phyloP scores from a whole-genome alignment of 768 basidiomycete species.

The Suillus bovinus region DNA sequence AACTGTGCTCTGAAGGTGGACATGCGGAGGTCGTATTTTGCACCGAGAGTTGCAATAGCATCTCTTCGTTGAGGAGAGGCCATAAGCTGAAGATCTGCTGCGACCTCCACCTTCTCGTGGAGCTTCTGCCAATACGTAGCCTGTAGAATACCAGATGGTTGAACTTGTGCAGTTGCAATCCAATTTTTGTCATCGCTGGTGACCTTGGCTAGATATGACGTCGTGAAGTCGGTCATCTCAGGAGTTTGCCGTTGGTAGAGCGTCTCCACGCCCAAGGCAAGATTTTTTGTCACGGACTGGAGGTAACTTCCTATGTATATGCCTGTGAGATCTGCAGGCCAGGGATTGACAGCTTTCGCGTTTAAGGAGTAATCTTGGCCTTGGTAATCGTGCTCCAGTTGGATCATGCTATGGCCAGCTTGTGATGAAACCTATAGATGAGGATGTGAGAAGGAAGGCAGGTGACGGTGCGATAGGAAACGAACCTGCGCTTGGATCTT shows the following conservation, averaged over 20 bases:
- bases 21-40: slow-evolving; percentile 95
- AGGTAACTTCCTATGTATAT: slow-evolving; percentile 91
- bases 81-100: slow-evolving; percentile 85
- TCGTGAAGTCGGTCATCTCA: slow-evolving; percentile 64
- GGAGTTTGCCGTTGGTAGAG: slow-evolving; percentile 80
- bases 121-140: slow-evolving; percentile 97
- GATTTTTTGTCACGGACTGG: slow-evolving; percentile 87
- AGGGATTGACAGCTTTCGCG: slow-evolving; percentile 89
- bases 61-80: slow-evolving; percentile 81
- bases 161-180: slow-evolving; percentile 92
- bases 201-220: slow-evolving; percentile 82
- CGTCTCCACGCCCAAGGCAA: slow-evolving; percentile 86
- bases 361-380: slow-evolving; percentile 88
- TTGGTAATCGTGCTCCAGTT: slow-evolving; percentile 91
- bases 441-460: slow-evolving; percentile 16
- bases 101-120: slow-evolving; percentile 96
- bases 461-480: not conserved
- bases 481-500: slow-evolving; percentile 86
- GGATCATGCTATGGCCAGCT: slow-evolving; percentile 85
- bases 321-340: slow-evolving; percentile 82
- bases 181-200: slow-evolving; percentile 72
- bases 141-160: slow-evolving; percentile 79
- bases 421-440: slow-evolving; percentile 66
- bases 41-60: slow-evolving; percentile 90
- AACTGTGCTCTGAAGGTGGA: slow-evolving; percentile 93